phyloP scores from a whole-genome alignment of 1,284 basidiomycete genomes.

The Cryptococcus sp. region DNA sequence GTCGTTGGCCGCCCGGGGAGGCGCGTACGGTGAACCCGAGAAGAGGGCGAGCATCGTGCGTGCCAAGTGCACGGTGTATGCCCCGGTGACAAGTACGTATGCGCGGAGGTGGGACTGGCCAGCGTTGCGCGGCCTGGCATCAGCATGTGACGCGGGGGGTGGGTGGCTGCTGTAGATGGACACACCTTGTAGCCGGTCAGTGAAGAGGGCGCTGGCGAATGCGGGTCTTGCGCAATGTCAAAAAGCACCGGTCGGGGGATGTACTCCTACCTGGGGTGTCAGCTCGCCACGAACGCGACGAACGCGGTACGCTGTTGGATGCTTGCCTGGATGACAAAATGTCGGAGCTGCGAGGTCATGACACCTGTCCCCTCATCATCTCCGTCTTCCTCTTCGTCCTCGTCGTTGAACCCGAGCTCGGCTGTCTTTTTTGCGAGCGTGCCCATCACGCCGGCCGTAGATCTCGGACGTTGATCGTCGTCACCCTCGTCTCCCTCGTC shows the following conservation, averaged over 20 bases:
- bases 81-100: slow-evolving; percentile 84
- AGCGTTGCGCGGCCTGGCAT: slow-evolving; percentile 2
- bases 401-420: slow-evolving; percentile 15
- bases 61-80: slow-evolving; percentile 73
- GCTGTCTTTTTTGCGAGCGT: slow-evolving; percentile 14
- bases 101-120: slow-evolving; percentile 81
- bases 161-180: slow-evolving; percentile 14
- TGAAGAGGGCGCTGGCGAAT: slow-evolving; percentile 22
- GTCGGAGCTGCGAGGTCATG: slow-evolving; percentile 79
- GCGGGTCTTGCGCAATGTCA: slow-evolving; percentile 56
- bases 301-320: neutral
- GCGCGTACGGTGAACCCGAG: slow-evolving; percentile 63
- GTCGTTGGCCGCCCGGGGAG: slow-evolving; percentile 44
- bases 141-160: neutral
- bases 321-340: slow-evolving; percentile 91
- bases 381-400: slow-evolving; percentile 43
- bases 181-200: slow-evolving; percentile 66
- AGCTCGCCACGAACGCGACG: neutral
- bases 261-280: slow-evolving; percentile 64
- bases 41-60: slow-evolving; percentile 83
- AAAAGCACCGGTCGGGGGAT: slow-evolving; percentile 70
- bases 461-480: too few relatives aligned
- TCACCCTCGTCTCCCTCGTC: too few relatives aligned
- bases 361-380: slow-evolving; percentile 59
- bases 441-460: slow-evolving; percentile 11